Percentiles rank a stretch among this genome's conserved stretches.
phyloP scores from a whole-genome alignment of 768 basidiomycete species.

The Panaeolus papilionaceus region DNA sequence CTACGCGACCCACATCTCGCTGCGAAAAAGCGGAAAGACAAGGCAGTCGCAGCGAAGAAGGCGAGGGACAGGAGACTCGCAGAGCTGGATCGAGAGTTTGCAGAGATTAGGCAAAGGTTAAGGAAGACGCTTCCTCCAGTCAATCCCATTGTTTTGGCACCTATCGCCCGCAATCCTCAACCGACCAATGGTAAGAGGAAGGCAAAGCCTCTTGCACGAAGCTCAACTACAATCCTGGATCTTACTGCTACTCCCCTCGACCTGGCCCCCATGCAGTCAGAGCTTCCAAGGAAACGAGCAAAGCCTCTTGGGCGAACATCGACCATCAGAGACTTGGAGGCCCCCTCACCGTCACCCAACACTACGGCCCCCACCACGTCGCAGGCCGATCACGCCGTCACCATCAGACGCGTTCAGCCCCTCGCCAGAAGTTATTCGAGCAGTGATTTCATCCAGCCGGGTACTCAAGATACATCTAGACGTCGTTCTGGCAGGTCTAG shows the following conservation, averaged over 20 bases:
- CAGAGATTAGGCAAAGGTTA: not conserved
- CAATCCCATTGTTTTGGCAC: not conserved
- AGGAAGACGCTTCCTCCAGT: not conserved
- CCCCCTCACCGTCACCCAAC: no score
- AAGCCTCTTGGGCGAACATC: not conserved
- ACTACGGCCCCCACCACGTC: not conserved
- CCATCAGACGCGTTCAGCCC: no score
- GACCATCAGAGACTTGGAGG: not conserved
- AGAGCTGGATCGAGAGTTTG: not conserved
- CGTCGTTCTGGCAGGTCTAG: not conserved
- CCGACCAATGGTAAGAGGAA: not conserved
- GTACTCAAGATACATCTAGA: not conserved
- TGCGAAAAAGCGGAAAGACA: not conserved
- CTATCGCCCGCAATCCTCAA: not conserved
- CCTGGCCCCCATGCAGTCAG: not conserved
- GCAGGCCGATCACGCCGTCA: no score
- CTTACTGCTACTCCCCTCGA: not conserved
- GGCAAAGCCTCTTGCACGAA: not conserved
- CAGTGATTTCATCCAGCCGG: no score
- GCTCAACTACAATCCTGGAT: not conserved
- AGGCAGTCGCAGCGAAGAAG: not conserved
- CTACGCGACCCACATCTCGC: not conserved
- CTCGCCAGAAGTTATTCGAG: no score
- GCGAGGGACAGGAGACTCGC: not conserved
- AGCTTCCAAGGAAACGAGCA: not conserved